A percentile compares a stretch with the other conserved stretches of the same genome.
Evolutionary conservation across 768 basidiomycete species (phyloP).

Genomic region (Trametes cubensis): DNA sequence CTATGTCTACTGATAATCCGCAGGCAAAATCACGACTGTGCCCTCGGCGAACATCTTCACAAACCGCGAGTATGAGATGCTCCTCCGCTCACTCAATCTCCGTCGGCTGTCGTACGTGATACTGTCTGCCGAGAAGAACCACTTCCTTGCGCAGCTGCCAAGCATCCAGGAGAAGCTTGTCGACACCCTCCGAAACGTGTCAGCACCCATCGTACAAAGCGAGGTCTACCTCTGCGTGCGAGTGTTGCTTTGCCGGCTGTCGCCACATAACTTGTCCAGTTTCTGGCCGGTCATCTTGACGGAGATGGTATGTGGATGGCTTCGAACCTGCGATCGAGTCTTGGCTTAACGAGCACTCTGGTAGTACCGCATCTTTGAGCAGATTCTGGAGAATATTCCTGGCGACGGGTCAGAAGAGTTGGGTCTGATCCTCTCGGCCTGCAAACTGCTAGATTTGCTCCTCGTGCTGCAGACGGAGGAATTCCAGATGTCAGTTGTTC

Average conservation of each 20-base stretch:
- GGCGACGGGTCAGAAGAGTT: constrained; percentile 86
- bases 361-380: constrained; percentile 90
- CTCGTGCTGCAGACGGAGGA: constrained; percentile 93
- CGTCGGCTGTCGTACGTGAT: constrained; percentile 85
- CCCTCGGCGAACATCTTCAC: constrained; percentile 97
- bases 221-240: constrained; percentile 95
- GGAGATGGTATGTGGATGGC: constrained; percentile 62
- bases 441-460: constrained; percentile 94
- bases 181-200: constrained; percentile 80
- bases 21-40: constrained; percentile 77
- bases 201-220: constrained; percentile 84
- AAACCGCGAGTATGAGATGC: constrained; percentile 92
- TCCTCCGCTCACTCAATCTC: constrained; percentile 81
- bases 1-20: constrained; percentile 14
- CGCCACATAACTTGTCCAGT: constrained; percentile 87
- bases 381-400: constrained; percentile 68
- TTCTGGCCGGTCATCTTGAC: constrained; percentile 97
- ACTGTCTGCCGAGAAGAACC: constrained; percentile 88
- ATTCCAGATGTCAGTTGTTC: constrained; percentile 80
- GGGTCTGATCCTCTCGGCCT: constrained; percentile 79
- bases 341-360: neutral
- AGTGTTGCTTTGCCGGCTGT: constrained; percentile 86
- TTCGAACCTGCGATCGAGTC: neutral
- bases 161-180: constrained; percentile 97
- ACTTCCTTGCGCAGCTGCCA: constrained; percentile 87